Evolutionary conservation across 129 eudicot genomes (phyloP).

Genomic region (Deinandra increscens): DNA sequence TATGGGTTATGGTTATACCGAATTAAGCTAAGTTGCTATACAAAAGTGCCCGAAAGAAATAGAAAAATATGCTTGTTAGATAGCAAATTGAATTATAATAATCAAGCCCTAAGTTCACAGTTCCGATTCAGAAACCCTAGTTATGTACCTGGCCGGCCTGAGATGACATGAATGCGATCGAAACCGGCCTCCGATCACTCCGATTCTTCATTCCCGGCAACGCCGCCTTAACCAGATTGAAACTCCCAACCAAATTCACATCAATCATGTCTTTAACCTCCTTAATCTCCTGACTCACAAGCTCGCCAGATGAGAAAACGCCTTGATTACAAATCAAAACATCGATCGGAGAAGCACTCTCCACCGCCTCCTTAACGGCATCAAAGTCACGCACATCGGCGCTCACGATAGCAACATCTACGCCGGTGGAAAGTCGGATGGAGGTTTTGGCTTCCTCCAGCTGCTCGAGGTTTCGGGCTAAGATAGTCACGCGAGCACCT

Average conservation of each 20-base stretch:
- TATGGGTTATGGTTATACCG: too few species aligned
- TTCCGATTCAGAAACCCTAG: neutral
- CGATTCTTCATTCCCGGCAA: slow-evolving; percentile 60
- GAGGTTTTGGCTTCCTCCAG: slow-evolving; percentile 60
- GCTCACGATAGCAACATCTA: slow-evolving; percentile 43
- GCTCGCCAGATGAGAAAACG: slow-evolving; percentile 48
- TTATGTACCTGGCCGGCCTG: slow-evolving; percentile 67
- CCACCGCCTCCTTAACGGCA: slow-evolving; percentile 44
- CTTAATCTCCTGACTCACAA: slow-evolving; percentile 41
- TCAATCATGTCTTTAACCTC: slow-evolving; percentile 54
- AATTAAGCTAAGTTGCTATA: too few species aligned
- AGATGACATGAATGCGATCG: slow-evolving; percentile 61
- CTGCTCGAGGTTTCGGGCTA: slow-evolving; percentile 50
- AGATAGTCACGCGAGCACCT: slow-evolving; percentile 69
- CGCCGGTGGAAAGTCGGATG: slow-evolving; percentile 54
- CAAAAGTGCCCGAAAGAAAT: too few species aligned
- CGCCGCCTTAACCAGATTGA: slow-evolving; percentile 68
- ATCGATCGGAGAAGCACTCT: slow-evolving; percentile 50
- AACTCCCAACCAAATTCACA: slow-evolving; percentile 60
- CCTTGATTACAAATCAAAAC: slow-evolving; percentile 68
- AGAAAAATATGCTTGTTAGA: too few species aligned
- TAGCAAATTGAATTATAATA: too few species aligned
- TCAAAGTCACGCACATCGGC: slow-evolving; percentile 65
- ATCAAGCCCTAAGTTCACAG: neutral
- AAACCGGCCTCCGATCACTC: slow-evolving; percentile 44